Evolutionary conservation across 345 rosid genomes (phyloP).

Genomic region (Eucalyptus dawsonii): DNA sequence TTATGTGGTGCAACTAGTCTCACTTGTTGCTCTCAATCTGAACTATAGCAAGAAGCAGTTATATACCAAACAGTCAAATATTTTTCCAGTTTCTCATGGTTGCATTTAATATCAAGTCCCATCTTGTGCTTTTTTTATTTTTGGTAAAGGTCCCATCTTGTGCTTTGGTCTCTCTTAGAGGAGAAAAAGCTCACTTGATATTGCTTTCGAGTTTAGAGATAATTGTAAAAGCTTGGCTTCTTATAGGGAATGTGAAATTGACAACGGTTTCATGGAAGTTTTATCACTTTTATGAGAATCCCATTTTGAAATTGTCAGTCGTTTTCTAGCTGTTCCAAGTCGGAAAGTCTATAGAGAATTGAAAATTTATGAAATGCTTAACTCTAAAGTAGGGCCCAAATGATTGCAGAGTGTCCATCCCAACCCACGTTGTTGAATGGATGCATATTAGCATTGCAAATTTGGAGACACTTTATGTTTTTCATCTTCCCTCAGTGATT

Average conservation of each 20-base stretch:
- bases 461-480: background rate
- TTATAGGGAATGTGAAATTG: background rate
- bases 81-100: background rate
- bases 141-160: background rate
- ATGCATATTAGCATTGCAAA: background rate
- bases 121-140: background rate
- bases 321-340: background rate
- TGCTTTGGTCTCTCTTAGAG: background rate
- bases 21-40: background rate
- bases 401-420: background rate
- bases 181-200: background rate
- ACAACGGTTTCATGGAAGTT: background rate
- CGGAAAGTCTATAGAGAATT: background rate
- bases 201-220: background rate
- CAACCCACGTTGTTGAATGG: background rate
- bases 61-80: background rate
- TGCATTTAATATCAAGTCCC: background rate
- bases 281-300: background rate
- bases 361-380: background rate
- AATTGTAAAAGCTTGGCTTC: background rate
- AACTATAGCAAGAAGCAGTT: background rate
- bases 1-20: background rate
- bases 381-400: background rate
- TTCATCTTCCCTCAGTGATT: background rate
- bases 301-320: background rate